A percentile compares a stretch with the other conserved stretches of the same genome.
These are phyloP conservation scores for Claviceps citrina DNA, from an alignment of 2,329 filamentous ascomycete species.

Conservation along the genomic window DNA sequence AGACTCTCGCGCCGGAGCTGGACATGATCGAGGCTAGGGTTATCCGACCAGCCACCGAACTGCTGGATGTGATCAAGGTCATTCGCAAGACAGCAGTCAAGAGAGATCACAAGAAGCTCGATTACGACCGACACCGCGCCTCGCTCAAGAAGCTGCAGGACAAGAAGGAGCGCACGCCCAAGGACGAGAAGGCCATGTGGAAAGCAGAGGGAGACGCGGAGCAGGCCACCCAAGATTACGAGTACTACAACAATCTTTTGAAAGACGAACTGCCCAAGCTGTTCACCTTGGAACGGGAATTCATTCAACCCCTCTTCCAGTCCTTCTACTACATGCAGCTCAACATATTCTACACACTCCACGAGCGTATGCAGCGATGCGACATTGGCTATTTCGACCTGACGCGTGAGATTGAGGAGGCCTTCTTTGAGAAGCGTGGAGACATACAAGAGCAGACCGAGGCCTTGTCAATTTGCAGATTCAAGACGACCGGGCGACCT, in stretches of 20 bases:
- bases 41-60: conserved; percentile 81
- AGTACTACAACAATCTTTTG: conserved; percentile 93
- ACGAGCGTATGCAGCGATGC: conserved; percentile 93
- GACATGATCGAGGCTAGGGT: conserved; percentile 94
- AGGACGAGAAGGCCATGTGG: conserved; percentile 95
- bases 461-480: conserved; percentile 69
- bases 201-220: conserved; percentile 88
- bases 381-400: conserved; percentile 98
- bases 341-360: conserved; percentile 96
- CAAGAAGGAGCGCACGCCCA: conserved; percentile 89
- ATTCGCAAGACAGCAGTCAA: conserved; percentile 80
- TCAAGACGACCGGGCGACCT: conserved; percentile 69
- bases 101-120: conserved; percentile 92
- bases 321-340: conserved; percentile 99
- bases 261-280: conserved; percentile 92
- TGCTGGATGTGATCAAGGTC: conserved; percentile 87
- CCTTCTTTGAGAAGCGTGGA: conserved; percentile 76
- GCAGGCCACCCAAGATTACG: conserved; percentile 83
- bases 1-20: conserved; percentile 75
- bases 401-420: conserved; percentile 77
- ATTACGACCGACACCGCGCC: conserved; percentile 77
- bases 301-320: conserved; percentile 93
- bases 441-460: conserved; percentile 78
- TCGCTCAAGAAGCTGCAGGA: conserved; percentile 88
- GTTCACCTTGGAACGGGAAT: conserved; percentile 78